These are phyloP conservation scores for Fusarium brevicatenulatum DNA, from an alignment of 2,329 filamentous ascomycete species.

Conservation along the genomic window DNA sequence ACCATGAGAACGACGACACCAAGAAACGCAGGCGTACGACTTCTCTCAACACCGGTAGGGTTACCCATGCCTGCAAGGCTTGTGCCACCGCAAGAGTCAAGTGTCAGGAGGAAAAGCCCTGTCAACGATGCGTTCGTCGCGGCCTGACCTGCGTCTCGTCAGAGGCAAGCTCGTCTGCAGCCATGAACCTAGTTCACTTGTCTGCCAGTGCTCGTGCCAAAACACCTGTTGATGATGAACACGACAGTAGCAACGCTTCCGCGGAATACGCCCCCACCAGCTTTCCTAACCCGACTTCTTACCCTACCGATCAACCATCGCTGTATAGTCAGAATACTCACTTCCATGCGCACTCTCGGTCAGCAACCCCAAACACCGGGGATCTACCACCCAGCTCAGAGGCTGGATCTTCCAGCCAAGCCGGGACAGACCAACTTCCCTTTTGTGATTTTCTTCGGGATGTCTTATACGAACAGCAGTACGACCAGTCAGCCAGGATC, in stretches of 20 bases:
- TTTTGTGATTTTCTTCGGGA: slow-evolving; percentile 64
- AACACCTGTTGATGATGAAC: slow-evolving; percentile 35
- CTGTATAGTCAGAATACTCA: slow-evolving; percentile 25
- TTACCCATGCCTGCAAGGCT: slow-evolving; percentile 63
- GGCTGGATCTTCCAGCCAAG: slow-evolving; percentile 16
- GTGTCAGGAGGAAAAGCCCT: slow-evolving; percentile 66
- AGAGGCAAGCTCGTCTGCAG: slow-evolving; percentile 52
- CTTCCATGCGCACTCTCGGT: slow-evolving; percentile 28
- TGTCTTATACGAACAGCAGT: slow-evolving; percentile 59
- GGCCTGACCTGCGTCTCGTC: slow-evolving; percentile 56
- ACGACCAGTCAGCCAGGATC: slow-evolving; percentile 48
- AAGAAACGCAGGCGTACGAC: slow-evolving; percentile 60
- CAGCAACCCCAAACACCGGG: slow-evolving; percentile 36
- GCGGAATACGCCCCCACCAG: slow-evolving; percentile 12
- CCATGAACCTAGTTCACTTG: slow-evolving; percentile 57
- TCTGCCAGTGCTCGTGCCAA: slow-evolving; percentile 51
- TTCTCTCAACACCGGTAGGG: slow-evolving; percentile 58
- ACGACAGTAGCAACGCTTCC: slow-evolving; percentile 28
- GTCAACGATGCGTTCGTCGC: slow-evolving; percentile 60
- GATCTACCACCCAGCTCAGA: slow-evolving; percentile 32
- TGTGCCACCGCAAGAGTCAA: slow-evolving; percentile 65
- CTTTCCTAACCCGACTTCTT: slow-evolving; percentile 9
- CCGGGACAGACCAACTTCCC: slow-evolving; percentile 51
- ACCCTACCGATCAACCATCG: slow-evolving; percentile 24
- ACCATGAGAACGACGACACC: slow-evolving; percentile 60